phyloP scores from a whole-genome alignment of 495 filamentous ascomycete species.

The Neurospora cerealis region DNA sequence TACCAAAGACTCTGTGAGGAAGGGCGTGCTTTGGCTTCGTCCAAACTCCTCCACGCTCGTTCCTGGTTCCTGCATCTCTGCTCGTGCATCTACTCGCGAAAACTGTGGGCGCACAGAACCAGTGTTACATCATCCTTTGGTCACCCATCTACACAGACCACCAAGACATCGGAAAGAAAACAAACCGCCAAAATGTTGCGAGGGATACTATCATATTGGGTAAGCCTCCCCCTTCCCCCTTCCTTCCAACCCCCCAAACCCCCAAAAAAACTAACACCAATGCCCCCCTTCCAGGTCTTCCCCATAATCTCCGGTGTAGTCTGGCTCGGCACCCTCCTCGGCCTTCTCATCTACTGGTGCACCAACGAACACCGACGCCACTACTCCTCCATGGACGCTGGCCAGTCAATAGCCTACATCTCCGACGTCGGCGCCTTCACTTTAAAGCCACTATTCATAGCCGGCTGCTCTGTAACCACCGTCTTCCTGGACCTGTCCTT shows the following conservation, averaged over 20 bases:
- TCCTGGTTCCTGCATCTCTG: not conserved
- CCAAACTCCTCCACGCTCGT: not conserved
- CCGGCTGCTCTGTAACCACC: slow-evolving; percentile 67
- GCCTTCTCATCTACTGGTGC: slow-evolving; percentile 52
- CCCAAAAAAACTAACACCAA: not conserved
- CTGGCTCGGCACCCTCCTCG: slow-evolving; percentile 62
- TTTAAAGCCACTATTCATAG: slow-evolving; percentile 82
- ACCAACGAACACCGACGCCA: slow-evolving; percentile 41
- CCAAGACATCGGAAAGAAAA: not conserved
- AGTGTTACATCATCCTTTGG: not conserved
- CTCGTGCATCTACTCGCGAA: not conserved
- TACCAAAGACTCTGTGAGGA: not conserved
- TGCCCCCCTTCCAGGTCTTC: slow-evolving; percentile 56
- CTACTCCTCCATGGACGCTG: slow-evolving; percentile 56
- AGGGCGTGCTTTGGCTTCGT: not conserved
- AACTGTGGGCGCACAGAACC: not conserved
- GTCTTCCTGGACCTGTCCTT: slow-evolving; percentile 80
- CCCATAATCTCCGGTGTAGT: slow-evolving; percentile 68
- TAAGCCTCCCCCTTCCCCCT: slow-evolving; percentile 10
- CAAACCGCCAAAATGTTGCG: slow-evolving; percentile 14
- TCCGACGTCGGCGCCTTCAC: slow-evolving; percentile 63
- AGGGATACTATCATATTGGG: slow-evolving; percentile 42
- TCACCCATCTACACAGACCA: not conserved
- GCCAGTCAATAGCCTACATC: slow-evolving; percentile 71
- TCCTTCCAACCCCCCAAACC: not conserved